Evolutionary conservation across 2,329 filamentous ascomycete species (phyloP).

Genomic region (Endothia cerciana): DNA sequence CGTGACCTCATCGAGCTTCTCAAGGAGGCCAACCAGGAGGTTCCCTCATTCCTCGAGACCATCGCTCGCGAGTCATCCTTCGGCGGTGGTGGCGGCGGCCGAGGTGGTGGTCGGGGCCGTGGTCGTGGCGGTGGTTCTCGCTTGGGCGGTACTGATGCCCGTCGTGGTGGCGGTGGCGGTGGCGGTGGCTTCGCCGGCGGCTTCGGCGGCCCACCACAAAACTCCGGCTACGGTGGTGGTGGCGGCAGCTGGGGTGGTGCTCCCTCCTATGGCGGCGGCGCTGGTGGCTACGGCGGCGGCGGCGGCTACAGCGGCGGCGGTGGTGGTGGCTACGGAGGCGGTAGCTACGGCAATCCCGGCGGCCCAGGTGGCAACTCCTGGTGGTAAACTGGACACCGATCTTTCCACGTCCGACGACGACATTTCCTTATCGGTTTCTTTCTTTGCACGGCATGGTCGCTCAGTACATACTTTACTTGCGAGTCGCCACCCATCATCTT

Average conservation of each 20-base stretch:
- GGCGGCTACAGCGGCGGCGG: conserved; percentile 47
- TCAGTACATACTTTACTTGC: conserved; percentile 45
- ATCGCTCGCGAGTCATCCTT: conserved; percentile 94
- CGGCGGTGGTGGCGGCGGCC: conserved; percentile 68
- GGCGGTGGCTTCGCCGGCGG: conserved; percentile 45
- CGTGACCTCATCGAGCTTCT: conserved; percentile 95
- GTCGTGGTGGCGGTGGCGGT: conserved; percentile 49
- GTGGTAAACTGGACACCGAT: conserved; percentile 55
- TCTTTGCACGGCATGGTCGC: conserved; percentile 32
- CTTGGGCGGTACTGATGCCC: conserved; percentile 59
- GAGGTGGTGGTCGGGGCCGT: conserved; percentile 68
- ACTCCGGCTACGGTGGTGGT: conserved; percentile 37
- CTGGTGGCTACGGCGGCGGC: conserved; percentile 48
- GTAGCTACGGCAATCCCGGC: conserved; percentile 72
- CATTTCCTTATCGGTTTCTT: conserved; percentile 31
- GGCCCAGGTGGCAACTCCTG: conserved; percentile 68
- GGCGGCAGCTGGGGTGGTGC: conserved; percentile 49
- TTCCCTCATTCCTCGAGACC: conserved; percentile 91
- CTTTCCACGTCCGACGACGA: conserved; percentile 10
- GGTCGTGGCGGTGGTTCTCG: conserved; percentile 66
- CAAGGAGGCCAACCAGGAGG: conserved; percentile 98
- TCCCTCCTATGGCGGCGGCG: conserved; percentile 43
- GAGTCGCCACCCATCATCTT: conserved; percentile 32
- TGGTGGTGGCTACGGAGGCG: conserved; percentile 52
- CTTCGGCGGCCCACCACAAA: conserved; percentile 43